Evolutionary conservation across 2,329 filamentous ascomycete species (phyloP).

Genomic region (Grosmannia penicillata): DNA sequence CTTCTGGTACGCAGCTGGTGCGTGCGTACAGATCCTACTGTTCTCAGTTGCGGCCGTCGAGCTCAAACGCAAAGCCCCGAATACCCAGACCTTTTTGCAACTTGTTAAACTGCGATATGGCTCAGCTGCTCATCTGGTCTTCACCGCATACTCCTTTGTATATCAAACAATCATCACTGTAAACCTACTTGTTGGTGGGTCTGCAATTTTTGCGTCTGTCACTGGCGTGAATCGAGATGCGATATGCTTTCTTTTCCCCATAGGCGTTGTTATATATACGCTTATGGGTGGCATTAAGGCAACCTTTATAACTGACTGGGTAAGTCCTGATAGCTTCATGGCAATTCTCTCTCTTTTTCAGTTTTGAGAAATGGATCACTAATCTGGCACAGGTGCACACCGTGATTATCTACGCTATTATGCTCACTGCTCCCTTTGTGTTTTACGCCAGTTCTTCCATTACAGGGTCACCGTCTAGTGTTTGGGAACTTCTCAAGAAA

Average conservation of each 20-base stretch:
- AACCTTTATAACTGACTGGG: slow-evolving; percentile 72
- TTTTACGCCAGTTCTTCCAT: slow-evolving; percentile 59
- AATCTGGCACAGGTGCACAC: slow-evolving; percentile 44
- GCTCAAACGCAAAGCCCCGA: slow-evolving; percentile 70
- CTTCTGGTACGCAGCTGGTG: slow-evolving; percentile 48
- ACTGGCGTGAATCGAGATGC: slow-evolving; percentile 64
- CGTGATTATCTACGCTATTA: slow-evolving; percentile 65
- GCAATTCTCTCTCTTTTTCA: neutral
- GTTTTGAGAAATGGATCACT: too few species aligned
- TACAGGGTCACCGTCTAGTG: slow-evolving; percentile 58
- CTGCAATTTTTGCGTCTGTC: slow-evolving; percentile 53
- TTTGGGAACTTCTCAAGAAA: slow-evolving; percentile 62
- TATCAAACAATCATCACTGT: slow-evolving; percentile 78
- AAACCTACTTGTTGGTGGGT: slow-evolving; percentile 75
- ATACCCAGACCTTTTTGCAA: slow-evolving; percentile 73
- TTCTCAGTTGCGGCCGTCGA: slow-evolving; percentile 85
- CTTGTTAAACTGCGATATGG: slow-evolving; percentile 72
- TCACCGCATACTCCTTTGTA: slow-evolving; percentile 68
- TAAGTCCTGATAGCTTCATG: slow-evolving; percentile 16
- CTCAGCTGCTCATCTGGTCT: slow-evolving; percentile 53
- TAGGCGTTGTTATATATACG: slow-evolving; percentile 71
- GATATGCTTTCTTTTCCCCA: slow-evolving; percentile 67
- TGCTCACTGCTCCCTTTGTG: slow-evolving; percentile 70
- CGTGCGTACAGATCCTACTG: slow-evolving; percentile 71
- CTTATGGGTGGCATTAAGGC: slow-evolving; percentile 67